Conservation (phyloP, 1,284 basidiomycete species). For the Singerocomus rubriflavus region DNA sequence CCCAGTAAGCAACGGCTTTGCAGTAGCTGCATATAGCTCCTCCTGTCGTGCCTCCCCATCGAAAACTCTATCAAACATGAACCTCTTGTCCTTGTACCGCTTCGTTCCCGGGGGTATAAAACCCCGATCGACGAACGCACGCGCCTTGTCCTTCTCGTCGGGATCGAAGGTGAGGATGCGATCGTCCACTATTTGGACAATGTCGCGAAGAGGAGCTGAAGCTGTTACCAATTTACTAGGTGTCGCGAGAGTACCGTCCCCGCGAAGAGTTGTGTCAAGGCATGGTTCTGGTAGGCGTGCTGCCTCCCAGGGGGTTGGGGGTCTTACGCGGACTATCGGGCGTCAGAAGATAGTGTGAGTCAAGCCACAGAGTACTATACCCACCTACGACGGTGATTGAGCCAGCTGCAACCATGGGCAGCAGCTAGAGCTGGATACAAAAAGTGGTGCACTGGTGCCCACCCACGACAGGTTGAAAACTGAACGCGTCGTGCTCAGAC, state of each 20-base stretch:
- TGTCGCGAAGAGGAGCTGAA: slow-evolving; percentile 61
- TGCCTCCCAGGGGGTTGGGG: slow-evolving; percentile 81
- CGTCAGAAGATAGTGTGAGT: slow-evolving; percentile 6
- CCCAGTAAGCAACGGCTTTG: slow-evolving; percentile 78
- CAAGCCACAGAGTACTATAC: slow-evolving; percentile 15
- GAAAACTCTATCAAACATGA: slow-evolving; percentile 94
- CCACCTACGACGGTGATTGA: slow-evolving; percentile 84
- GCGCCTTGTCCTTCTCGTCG: slow-evolving; percentile 76
- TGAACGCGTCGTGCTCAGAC: slow-evolving; percentile 27
- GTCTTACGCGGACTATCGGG: slow-evolving; percentile 80
- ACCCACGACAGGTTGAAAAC: slow-evolving; percentile 30
- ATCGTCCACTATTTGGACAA: slow-evolving; percentile 80
- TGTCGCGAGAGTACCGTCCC: slow-evolving; percentile 78
- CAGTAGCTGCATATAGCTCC: slow-evolving; percentile 83
- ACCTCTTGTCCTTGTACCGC: slow-evolving; percentile 89
- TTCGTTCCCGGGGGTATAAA: slow-evolving; percentile 82
- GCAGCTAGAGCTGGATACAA: slow-evolving; percentile 6
- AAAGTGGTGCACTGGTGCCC: not conserved
- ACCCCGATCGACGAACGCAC: slow-evolving; percentile 74
- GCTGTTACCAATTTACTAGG: slow-evolving; percentile 51
- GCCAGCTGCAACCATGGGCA: slow-evolving; percentile 72
- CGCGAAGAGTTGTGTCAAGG: slow-evolving; percentile 68
- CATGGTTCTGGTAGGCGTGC: slow-evolving; percentile 72
- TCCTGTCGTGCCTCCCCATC: slow-evolving; percentile 75
- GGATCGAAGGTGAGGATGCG: slow-evolving; percentile 94